These are phyloP conservation scores for Claviceps fusiformis DNA, from an alignment of 2,329 filamentous ascomycete genomes.

Conservation along the genomic window DNA sequence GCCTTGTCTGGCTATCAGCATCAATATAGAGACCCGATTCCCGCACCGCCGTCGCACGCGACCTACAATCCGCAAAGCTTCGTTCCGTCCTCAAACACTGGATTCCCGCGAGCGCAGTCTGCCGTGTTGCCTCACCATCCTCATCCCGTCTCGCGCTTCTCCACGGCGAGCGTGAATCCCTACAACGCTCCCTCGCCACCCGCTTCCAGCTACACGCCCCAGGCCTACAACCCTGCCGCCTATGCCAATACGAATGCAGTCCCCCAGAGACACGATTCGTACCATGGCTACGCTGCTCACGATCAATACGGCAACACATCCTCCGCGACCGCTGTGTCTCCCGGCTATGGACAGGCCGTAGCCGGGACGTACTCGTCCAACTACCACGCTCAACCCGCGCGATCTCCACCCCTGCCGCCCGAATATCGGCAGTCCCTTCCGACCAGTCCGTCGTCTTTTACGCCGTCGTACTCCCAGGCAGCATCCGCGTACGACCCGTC, in stretches of 20 bases:
- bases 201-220: slow-evolving; percentile 32
- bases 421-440: slow-evolving; percentile 29
- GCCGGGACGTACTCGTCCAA: slow-evolving; percentile 19
- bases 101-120: slow-evolving; percentile 33
- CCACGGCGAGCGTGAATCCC: slow-evolving; percentile 20
- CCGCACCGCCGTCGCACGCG: slow-evolving; percentile 29
- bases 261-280: slow-evolving; percentile 38
- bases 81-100: slow-evolving; percentile 17
- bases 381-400: slow-evolving; percentile 8
- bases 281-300: slow-evolving; percentile 29
- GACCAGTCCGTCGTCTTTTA: slow-evolving; percentile 19
- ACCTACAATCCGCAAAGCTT: slow-evolving; percentile 63
- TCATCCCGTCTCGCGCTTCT: slow-evolving; percentile 26
- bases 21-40: slow-evolving; percentile 32
- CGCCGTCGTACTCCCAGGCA: slow-evolving; percentile 13
- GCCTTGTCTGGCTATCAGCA: slow-evolving; percentile 39
- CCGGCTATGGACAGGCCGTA: slow-evolving; percentile 24
- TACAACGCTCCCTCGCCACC: slow-evolving; percentile 21
- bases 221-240: slow-evolving; percentile 45
- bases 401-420: slow-evolving; percentile 18
- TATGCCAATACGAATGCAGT: slow-evolving; percentile 32
- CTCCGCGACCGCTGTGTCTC: slow-evolving; percentile 20
- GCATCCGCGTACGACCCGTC: slow-evolving; percentile 23
- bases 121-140: slow-evolving; percentile 37
- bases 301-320: slow-evolving; percentile 31